A percentile compares a stretch with the other conserved stretches of the same genome.
phyloP scores from a whole-genome alignment of 225 moss, liverwort and hornwort species.

The Straminergon stramineum region DNA sequence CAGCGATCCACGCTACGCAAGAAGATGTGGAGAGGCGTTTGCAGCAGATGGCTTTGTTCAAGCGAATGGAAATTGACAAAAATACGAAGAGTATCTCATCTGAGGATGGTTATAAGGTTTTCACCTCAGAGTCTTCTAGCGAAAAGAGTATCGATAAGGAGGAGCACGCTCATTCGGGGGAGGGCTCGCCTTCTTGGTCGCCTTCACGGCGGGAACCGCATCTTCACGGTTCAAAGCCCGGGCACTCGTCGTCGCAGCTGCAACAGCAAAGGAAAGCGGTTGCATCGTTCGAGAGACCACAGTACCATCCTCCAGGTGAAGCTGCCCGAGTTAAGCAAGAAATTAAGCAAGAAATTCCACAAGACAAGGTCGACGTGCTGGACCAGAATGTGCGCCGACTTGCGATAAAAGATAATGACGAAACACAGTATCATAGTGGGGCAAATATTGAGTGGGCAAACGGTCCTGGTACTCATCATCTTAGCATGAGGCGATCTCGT shows the following conservation, averaged over 20 bases:
- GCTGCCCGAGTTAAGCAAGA: conserved; percentile 21
- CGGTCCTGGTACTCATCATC: conserved; percentile 8
- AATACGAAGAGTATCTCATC: conserved; percentile 24
- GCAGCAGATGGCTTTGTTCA: conserved; percentile 23
- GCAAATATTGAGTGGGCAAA: conserved; percentile 10
- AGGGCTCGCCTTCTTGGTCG: conserved; percentile 62
- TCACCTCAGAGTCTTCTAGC: conserved; percentile 57
- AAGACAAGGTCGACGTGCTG: conserved; percentile 17
- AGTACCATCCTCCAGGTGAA: conserved; percentile 3
- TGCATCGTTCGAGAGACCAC: conserved; percentile 15
- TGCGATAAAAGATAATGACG: conserved; percentile 23
- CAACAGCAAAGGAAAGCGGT: conserved; percentile 13
- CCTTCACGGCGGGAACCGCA: conserved; percentile 40
- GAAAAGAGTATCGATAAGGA: conserved; percentile 47
- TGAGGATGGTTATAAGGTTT: conserved; percentile 39
- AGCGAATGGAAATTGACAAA: conserved; percentile 35
- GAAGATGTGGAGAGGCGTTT: conserved; percentile 45
- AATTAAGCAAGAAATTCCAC: conserved; percentile 12
- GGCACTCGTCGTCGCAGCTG: background rate
- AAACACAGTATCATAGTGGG: conserved; percentile 4
- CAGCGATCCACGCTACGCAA: conserved; percentile 72
- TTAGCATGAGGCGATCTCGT: conserved; percentile 21
- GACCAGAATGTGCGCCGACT: conserved; percentile 28
- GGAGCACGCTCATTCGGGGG: conserved; percentile 25
- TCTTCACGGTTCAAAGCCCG: conserved; percentile 7